Conservation (phyloP, 2,329 filamentous ascomycete species). For the Colletotrichum tanaceti region DNA sequence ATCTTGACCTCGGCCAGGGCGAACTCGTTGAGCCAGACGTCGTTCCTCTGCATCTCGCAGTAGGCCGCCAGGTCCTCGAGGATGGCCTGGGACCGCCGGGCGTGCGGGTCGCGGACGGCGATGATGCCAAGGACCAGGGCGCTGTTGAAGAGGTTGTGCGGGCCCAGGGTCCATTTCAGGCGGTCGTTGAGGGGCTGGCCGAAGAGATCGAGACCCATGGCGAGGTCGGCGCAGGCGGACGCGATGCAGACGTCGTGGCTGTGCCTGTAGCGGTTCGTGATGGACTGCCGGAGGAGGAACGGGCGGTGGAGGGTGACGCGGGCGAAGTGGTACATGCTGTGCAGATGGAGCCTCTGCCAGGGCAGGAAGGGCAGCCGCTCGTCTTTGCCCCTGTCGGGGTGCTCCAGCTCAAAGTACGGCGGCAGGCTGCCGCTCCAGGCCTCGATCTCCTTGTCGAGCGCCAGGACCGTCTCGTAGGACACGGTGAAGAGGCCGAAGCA, state of each 20-base stretch:
- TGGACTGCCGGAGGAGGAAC: conserved; percentile 53
- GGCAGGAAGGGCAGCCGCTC: conserved; percentile 45
- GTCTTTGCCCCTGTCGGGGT: conserved; percentile 50
- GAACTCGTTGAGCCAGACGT: conserved; percentile 56
- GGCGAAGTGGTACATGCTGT: conserved; percentile 54
- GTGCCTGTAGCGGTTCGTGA: conserved; percentile 53
- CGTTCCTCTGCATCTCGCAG: conserved; percentile 54
- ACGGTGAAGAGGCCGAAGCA: conserved; percentile 52
- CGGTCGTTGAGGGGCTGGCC: conserved; percentile 48
- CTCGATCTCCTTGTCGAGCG: conserved; percentile 50
- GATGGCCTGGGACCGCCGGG: conserved; percentile 47
- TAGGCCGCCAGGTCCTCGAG: conserved; percentile 54
- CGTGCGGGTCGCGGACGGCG: conserved; percentile 48
- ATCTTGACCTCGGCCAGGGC: conserved; percentile 55
- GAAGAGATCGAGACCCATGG: conserved; percentile 50
- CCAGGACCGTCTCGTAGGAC: conserved; percentile 53
- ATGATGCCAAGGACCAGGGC: conserved; percentile 52
- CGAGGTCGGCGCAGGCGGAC: conserved; percentile 55
- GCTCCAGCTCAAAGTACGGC: conserved; percentile 49
- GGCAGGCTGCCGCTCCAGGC: conserved; percentile 50
- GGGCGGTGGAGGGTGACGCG: conserved; percentile 54
- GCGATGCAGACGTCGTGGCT: conserved; percentile 55
- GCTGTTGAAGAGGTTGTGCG: conserved; percentile 56
- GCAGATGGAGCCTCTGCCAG: conserved; percentile 54
- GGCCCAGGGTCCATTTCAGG: conserved; percentile 50